phyloP scores from a whole-genome alignment of 352 stramenopile genomes.

The Pythium rishiriense region DNA sequence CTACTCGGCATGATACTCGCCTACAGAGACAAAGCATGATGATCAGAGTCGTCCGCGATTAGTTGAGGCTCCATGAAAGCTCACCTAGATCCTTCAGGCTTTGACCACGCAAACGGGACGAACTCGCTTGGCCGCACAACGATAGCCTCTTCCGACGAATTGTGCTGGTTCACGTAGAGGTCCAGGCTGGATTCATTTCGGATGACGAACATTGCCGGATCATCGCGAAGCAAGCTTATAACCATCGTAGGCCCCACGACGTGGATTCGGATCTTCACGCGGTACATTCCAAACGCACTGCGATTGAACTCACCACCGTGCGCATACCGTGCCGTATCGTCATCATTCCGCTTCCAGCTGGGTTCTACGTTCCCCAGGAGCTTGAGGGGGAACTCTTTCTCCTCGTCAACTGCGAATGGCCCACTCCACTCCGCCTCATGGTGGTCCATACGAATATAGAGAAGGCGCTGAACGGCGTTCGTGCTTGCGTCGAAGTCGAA shows the following conservation, averaged over 20 bases:
- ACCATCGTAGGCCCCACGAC: conserved; percentile 80
- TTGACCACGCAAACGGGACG: conserved; percentile 79
- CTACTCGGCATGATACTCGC: conserved; percentile 69
- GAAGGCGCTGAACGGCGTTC: conserved; percentile 48
- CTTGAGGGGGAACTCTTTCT: conserved; percentile 85
- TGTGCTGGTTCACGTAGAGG: conserved; percentile 69
- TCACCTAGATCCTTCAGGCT: conserved; percentile 73
- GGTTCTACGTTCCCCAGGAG: conserved; percentile 57
- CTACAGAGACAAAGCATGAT: conserved; percentile 30
- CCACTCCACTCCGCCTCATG: conserved; percentile 78
- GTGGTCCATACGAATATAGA: conserved; percentile 81
- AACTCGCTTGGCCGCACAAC: conserved; percentile 73
- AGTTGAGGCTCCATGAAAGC: not conserved
- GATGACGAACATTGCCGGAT: conserved; percentile 86
- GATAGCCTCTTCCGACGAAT: conserved; percentile 62
- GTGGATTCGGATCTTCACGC: conserved; percentile 75
- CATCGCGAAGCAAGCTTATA: conserved; percentile 71
- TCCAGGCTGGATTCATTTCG: conserved; percentile 80
- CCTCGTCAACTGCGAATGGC: conserved; percentile 75
- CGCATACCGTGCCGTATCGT: conserved; percentile 32
- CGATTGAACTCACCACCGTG: conserved; percentile 42
- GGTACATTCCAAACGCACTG: conserved; percentile 53
- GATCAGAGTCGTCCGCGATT: not conserved
- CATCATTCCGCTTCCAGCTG: conserved; percentile 47
- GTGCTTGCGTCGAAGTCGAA: conserved; percentile 75